Evolutionary conservation across 2,329 filamentous ascomycete species (phyloP).

Genomic region (Claviceps capensis): DNA sequence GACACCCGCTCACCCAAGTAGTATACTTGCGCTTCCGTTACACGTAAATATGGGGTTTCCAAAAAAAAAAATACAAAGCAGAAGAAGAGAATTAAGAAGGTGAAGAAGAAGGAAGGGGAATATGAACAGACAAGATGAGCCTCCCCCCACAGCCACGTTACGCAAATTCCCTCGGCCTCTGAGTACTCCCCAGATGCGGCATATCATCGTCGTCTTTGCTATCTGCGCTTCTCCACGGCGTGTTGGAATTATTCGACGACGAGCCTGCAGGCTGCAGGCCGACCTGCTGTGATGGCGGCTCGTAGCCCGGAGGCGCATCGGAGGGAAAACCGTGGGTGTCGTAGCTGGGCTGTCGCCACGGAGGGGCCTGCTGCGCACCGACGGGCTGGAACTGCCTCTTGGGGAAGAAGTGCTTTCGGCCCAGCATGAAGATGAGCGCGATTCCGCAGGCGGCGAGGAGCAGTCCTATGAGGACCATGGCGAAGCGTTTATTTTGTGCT

Average conservation of each 20-base stretch:
- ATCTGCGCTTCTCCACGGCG: conserved; percentile 14
- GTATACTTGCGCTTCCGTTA: not conserved
- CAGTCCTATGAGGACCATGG: conserved; percentile 33
- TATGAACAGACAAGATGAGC: no score
- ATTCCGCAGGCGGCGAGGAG: conserved; percentile 30
- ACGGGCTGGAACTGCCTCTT: conserved; percentile 8
- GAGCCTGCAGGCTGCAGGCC: conserved; percentile 16
- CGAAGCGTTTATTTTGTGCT: conserved; percentile 33
- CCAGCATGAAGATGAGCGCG: conserved; percentile 20
- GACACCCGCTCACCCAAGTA: not conserved
- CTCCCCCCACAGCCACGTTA: conserved; percentile 3
- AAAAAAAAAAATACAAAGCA: not conserved
- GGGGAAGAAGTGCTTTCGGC: conserved; percentile 14
- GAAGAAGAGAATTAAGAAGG: not conserved
- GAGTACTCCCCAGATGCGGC: conserved; percentile 16
- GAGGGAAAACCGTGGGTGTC: conserved; percentile 13
- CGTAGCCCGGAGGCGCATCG: conserved; percentile 20
- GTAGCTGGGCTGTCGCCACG: conserved; percentile 15
- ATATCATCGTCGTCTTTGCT: conserved; percentile 18
- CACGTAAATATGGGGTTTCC: not conserved
- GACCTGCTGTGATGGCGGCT: conserved; percentile 18
- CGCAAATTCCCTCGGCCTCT: conserved; percentile 21
- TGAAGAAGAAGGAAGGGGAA: not conserved
- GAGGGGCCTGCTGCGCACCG: conserved; percentile 14
- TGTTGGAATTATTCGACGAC: conserved; percentile 8